phyloP scores from a whole-genome alignment of 139 green algal genomes.

The Chlorella sp. region DNA sequence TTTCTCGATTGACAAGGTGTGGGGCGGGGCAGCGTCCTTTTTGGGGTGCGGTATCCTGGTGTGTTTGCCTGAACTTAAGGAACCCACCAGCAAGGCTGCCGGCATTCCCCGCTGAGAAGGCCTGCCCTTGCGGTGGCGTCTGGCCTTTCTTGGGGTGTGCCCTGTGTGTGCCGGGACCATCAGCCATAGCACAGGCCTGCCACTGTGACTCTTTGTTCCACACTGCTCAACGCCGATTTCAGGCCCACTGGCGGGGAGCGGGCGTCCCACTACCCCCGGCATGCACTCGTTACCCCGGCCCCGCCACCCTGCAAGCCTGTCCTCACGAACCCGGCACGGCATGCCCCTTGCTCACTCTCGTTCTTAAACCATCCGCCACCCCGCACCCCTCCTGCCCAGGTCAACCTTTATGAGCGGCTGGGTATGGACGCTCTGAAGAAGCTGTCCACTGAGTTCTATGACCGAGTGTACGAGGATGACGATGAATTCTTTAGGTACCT shows the following conservation, averaged over 20 bases:
- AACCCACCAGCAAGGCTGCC: too few relatives aligned
- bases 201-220: too few relatives aligned
- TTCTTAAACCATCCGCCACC: background rate
- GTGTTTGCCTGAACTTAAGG: too few relatives aligned
- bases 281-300: background rate
- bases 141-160: too few relatives aligned
- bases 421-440: background rate
- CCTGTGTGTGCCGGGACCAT: too few relatives aligned
- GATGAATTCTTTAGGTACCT: background rate
- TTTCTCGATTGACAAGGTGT: background rate
- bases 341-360: too few relatives aligned
- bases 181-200: too few relatives aligned
- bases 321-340: too few relatives aligned
- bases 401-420: constrained; percentile 19
- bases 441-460: constrained; percentile 13
- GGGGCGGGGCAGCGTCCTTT: background rate
- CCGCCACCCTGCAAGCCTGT: background rate
- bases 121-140: too few relatives aligned
- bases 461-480: constrained; percentile 10
- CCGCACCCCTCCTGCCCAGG: background rate
- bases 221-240: too few relatives aligned
- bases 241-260: background rate
- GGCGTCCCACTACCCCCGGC: background rate
- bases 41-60: too few relatives aligned
- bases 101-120: too few relatives aligned